Evolutionary conservation across 345 rosid genomes (phyloP).

Genomic region (Arabis alpina): DNA sequence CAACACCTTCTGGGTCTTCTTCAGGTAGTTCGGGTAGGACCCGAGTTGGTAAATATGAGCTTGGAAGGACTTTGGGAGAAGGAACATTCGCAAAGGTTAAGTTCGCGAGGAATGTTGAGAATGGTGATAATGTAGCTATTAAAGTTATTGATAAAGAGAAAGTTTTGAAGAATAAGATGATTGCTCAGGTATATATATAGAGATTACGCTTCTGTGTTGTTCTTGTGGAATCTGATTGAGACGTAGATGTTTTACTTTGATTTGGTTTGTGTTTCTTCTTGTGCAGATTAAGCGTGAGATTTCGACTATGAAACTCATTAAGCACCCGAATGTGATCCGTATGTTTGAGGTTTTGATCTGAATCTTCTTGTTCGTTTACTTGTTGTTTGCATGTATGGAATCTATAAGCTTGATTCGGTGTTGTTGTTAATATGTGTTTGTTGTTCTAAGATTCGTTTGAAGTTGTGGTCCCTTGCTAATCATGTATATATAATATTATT

Average conservation of each 20-base stretch:
- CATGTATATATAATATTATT: conserved; percentile 6
- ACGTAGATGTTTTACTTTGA: too few relatives aligned
- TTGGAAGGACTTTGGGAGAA: conserved; percentile 92
- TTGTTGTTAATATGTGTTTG: neutral
- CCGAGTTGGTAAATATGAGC: conserved; percentile 97
- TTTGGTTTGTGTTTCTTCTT: conserved; percentile 29
- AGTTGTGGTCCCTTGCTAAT: conserved; percentile 33
- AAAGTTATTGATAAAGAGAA: conserved; percentile 96
- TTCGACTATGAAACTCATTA: conserved; percentile 88
- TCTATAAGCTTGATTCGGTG: neutral
- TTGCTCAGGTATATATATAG: conserved; percentile 65
- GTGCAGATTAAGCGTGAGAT: conserved; percentile 91
- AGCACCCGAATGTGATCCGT: conserved; percentile 95
- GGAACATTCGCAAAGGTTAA: conserved; percentile 99
- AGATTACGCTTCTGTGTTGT: too few relatives aligned
- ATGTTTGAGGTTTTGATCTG: conserved; percentile 78
- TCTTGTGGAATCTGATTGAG: neutral
- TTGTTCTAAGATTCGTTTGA: conserved; percentile 15
- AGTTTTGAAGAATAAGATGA: conserved; percentile 86
- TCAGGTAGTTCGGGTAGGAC: conserved; percentile 54
- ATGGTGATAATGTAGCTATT: conserved; percentile 81
- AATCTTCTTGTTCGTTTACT: neutral
- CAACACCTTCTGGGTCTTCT: conserved; percentile 22
- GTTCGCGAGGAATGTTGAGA: conserved; percentile 77
- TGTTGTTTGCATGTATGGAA: neutral